A percentile compares a stretch with the other conserved stretches of the same genome.
These are phyloP conservation scores for Phytophthora pistaciae DNA, from an alignment of 352 stramenopile species.

Conservation along the genomic window DNA sequence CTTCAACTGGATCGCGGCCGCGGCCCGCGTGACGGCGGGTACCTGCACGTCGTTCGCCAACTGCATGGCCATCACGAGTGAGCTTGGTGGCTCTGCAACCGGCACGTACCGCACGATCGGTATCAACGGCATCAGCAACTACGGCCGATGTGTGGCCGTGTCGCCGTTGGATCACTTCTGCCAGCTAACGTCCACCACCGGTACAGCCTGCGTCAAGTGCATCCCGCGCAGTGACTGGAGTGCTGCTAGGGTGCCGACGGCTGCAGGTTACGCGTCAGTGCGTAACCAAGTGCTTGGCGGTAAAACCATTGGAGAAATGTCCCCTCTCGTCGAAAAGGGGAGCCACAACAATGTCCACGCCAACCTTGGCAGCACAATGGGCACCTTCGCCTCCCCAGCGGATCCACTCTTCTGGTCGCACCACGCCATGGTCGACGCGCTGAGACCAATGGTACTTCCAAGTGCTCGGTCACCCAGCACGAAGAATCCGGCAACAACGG, in stretches of 20 bases:
- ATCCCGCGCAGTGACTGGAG: slow-evolving; percentile 60
- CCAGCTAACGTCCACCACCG: slow-evolving; percentile 29
- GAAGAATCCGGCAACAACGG: slow-evolving; percentile 26
- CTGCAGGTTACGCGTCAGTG: slow-evolving; percentile 55
- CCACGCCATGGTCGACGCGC: slow-evolving; percentile 71
- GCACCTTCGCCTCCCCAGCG: slow-evolving; percentile 52
- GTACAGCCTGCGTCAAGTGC: slow-evolving; percentile 49
- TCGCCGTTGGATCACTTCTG: slow-evolving; percentile 70
- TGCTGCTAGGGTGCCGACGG: slow-evolving; percentile 36
- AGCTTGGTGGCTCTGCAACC: background rate
- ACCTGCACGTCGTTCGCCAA: slow-evolving; percentile 56
- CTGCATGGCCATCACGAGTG: slow-evolving; percentile 52
- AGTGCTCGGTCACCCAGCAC: slow-evolving; percentile 20
- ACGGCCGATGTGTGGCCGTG: slow-evolving; percentile 48
- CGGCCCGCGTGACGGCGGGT: slow-evolving; percentile 45
- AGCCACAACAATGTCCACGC: slow-evolving; percentile 78
- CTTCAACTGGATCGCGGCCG: slow-evolving; percentile 77
- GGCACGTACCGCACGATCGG: slow-evolving; percentile 33
- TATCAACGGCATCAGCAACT: slow-evolving; percentile 61
- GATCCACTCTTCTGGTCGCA: slow-evolving; percentile 86
- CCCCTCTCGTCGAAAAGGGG: slow-evolving; percentile 48
- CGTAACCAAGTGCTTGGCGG: slow-evolving; percentile 58
- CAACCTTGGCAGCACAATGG: slow-evolving; percentile 61
- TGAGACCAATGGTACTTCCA: slow-evolving; percentile 27
- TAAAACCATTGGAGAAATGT: slow-evolving; percentile 68